Evolutionary conservation across 176 grass and related monocot genomes (phyloP).

Genomic region (Elymus sibiricus): DNA sequence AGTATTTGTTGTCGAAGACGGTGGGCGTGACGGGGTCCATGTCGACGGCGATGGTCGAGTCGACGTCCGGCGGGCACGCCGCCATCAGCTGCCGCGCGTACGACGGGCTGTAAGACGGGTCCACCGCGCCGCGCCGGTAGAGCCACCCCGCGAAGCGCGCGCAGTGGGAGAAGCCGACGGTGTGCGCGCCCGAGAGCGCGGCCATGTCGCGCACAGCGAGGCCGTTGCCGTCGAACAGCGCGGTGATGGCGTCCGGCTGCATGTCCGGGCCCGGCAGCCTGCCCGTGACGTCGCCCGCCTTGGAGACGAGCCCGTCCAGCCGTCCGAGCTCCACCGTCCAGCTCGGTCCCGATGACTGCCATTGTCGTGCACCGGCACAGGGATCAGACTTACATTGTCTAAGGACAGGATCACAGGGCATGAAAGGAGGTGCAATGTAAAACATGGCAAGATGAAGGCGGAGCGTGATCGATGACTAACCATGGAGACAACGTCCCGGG

Average conservation of each 20-base stretch:
- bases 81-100: slow-evolving; percentile 49
- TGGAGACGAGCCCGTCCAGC: slow-evolving; percentile 53
- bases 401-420: not conserved
- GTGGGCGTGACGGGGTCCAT: slow-evolving; percentile 59
- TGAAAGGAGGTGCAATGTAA: not conserved
- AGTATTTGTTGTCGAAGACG: slow-evolving; percentile 70
- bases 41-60: slow-evolving; percentile 34
- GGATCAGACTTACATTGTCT: not conserved
- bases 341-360: slow-evolving; percentile 49
- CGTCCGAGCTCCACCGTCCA: slow-evolving; percentile 58
- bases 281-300: slow-evolving; percentile 22
- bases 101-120: slow-evolving; percentile 14
- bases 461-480: slow-evolving; percentile 15
- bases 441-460: not conserved
- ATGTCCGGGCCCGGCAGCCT: slow-evolving; percentile 25
- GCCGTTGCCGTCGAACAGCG: slow-evolving; percentile 27
- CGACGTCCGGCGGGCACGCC: slow-evolving; percentile 41
- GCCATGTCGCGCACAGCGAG: slow-evolving; percentile 42
- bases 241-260: slow-evolving; percentile 15
- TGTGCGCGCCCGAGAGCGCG: slow-evolving; percentile 72
- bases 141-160: slow-evolving; percentile 51
- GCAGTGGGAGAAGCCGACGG: slow-evolving; percentile 72
- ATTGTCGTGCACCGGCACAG: not conserved
- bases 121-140: slow-evolving; percentile 30
- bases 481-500: slow-evolving; percentile 57